Conservation (phyloP, 768 basidiomycete species). For the Termitomyces sp. region DNA sequence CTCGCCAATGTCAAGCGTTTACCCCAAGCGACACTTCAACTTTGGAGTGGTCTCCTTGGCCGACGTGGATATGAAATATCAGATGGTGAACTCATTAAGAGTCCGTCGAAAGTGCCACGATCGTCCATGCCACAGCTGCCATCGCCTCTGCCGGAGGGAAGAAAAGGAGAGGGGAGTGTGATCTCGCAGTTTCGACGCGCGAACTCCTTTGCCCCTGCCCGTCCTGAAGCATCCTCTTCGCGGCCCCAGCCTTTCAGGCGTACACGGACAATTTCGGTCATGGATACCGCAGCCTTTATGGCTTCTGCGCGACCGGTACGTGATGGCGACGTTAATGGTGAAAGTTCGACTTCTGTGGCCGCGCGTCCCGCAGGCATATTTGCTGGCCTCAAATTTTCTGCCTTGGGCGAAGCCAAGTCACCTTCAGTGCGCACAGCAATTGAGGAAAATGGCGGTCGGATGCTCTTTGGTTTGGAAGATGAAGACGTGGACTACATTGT, state of each 20-base stretch:
- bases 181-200: constrained; percentile 58
- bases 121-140: constrained; percentile 13
- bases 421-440: constrained; percentile 54
- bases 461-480: constrained; percentile 39
- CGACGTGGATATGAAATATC: constrained; percentile 62
- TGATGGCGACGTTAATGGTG: constrained; percentile 13
- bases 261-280: constrained; percentile 23
- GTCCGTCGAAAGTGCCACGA: constrained; percentile 41
- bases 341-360: constrained; percentile 14
- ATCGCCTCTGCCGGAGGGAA: constrained; percentile 10
- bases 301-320: constrained; percentile 4
- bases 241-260: constrained; percentile 43
- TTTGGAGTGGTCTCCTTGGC: constrained; percentile 67
- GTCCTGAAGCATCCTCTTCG: constrained; percentile 13
- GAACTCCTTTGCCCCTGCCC: constrained; percentile 56
- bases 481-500: constrained; percentile 58
- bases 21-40: constrained; percentile 55
- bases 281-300: constrained; percentile 10
- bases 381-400: constrained; percentile 47
- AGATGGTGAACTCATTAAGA: constrained; percentile 53
- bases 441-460: constrained; percentile 50
- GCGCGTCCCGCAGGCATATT: constrained; percentile 36
- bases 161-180: constrained; percentile 28
- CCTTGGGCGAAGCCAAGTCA: constrained; percentile 63
- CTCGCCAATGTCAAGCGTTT: constrained; percentile 50